Conservation (phyloP, 306 rosid species). For the Carpinus viminea region DNA sequence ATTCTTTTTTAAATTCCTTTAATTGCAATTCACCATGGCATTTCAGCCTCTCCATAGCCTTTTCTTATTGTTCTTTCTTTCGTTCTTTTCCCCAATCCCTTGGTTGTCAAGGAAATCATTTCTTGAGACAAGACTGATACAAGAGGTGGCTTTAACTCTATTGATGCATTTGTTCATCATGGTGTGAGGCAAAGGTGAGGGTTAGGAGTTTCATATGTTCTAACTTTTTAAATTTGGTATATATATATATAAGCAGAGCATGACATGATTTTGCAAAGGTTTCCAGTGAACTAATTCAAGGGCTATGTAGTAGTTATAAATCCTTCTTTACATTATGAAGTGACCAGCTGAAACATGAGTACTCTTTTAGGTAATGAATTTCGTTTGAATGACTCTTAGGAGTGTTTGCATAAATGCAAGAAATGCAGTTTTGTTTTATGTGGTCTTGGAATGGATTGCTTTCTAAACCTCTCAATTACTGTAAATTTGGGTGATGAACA, state of each 20-base stretch:
- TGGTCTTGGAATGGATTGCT: neutral
- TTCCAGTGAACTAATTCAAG: neutral
- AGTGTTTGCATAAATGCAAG: neutral
- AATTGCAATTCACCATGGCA: neutral
- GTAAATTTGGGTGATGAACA: neutral
- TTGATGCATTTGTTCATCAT: neutral
- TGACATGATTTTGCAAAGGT: neutral
- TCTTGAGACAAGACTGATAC: conserved; percentile 13
- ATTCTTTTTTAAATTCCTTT: neutral
- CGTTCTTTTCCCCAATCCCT: neutral
- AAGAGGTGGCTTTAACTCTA: neutral
- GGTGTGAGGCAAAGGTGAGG: neutral
- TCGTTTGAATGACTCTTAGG: neutral
- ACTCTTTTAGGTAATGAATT: neutral
- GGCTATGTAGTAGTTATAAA: neutral
- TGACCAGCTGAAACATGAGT: neutral
- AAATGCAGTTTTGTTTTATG: neutral
- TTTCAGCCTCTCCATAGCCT: neutral
- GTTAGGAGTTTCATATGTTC: neutral
- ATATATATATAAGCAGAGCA: neutral
- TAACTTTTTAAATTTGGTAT: neutral
- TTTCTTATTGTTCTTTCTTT: neutral
- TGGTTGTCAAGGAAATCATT: conserved; percentile 12
- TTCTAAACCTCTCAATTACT: neutral
- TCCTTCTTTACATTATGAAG: neutral